A percentile compares a stretch with the other conserved stretches of the same genome.
These are phyloP conservation scores for Platanthera zijinensis DNA, from an alignment of 106 monocot species.

Conservation along the genomic window DNA sequence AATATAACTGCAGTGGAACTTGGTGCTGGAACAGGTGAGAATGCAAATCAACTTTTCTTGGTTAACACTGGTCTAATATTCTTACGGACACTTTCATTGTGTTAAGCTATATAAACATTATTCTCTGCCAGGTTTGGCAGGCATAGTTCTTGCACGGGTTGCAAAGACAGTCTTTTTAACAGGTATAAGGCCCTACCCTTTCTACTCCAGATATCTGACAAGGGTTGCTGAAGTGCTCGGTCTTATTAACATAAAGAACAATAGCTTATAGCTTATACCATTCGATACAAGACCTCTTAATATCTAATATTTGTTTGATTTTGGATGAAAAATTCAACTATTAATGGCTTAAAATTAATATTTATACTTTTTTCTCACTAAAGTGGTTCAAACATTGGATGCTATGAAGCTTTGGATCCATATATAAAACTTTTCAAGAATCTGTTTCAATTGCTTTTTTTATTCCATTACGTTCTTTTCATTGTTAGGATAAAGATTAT, in stretches of 20 bases:
- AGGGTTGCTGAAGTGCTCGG: not conserved
- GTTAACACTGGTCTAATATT: not conserved
- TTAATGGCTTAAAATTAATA: too few species aligned
- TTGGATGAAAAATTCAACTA: not conserved
- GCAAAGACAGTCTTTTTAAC: slow-evolving; percentile 64
- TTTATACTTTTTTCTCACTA: not conserved
- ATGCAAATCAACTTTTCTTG: not conserved
- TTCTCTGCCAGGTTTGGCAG: slow-evolving; percentile 62
- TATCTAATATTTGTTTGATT: not conserved
- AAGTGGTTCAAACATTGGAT: not conserved
- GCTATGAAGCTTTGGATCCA: not conserved
- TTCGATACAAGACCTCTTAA: not conserved
- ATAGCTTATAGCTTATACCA: not conserved
- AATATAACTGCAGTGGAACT: slow-evolving; percentile 66
- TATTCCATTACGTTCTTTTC: not conserved
- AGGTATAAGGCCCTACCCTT: slow-evolving; percentile 28
- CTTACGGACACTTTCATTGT: not conserved
- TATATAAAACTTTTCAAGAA: not conserved
- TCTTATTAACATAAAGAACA: not conserved
- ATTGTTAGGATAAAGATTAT: slow-evolving; percentile 38
- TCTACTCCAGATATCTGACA: not conserved
- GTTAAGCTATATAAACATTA: not conserved
- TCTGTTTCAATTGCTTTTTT: not conserved
- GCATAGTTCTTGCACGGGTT: slow-evolving; percentile 56
- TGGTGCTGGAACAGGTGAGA: slow-evolving; percentile 88